These are phyloP conservation scores for Madurella fahalii DNA, from an alignment of 2,329 filamentous ascomycete species.

Conservation along the genomic window DNA sequence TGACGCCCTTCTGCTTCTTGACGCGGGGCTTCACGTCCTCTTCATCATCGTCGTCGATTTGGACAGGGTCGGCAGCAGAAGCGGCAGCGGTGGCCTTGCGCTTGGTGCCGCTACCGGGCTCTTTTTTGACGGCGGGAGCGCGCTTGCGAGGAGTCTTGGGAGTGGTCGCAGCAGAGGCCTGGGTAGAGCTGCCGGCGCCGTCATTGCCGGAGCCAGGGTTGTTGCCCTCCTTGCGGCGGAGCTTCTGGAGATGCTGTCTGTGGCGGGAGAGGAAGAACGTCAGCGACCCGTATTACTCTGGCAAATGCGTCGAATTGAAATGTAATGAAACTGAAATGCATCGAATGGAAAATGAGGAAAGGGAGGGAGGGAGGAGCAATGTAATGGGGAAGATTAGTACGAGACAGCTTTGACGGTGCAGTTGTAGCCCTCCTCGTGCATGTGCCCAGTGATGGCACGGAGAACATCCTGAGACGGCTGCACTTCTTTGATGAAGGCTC, in stretches of 20 bases:
- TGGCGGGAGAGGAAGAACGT: slow-evolving; percentile 1
- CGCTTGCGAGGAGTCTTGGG: slow-evolving; percentile 22
- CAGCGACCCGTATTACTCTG: not conserved
- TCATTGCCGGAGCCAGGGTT: not conserved
- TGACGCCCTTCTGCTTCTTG: not conserved
- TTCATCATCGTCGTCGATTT: slow-evolving; percentile 12
- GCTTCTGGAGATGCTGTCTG: slow-evolving; percentile 36
- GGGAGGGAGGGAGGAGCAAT: not conserved
- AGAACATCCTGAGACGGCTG: slow-evolving; percentile 26
- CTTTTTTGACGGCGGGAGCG: slow-evolving; percentile 8
- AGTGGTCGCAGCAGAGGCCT: not conserved
- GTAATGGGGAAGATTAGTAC: slow-evolving; percentile 19
- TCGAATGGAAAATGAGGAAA: slow-evolving; percentile 1
- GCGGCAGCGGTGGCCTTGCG: slow-evolving; percentile 18
- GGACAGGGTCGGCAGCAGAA: not conserved
- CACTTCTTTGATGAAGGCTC: slow-evolving; percentile 23
- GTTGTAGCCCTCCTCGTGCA: slow-evolving; percentile 25
- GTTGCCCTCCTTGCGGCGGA: slow-evolving; percentile 29
- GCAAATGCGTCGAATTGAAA: not conserved
- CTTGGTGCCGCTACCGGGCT: slow-evolving; percentile 7
- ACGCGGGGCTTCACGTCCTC: slow-evolving; percentile 10
- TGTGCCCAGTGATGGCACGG: slow-evolving; percentile 22
- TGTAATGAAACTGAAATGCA: slow-evolving; percentile 10
- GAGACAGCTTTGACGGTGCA: slow-evolving; percentile 30
- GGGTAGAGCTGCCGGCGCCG: slow-evolving; percentile 6